These are phyloP conservation scores for Colletotrichum navitas DNA, from an alignment of 2,329 filamentous ascomycete species.

Conservation along the genomic window DNA sequence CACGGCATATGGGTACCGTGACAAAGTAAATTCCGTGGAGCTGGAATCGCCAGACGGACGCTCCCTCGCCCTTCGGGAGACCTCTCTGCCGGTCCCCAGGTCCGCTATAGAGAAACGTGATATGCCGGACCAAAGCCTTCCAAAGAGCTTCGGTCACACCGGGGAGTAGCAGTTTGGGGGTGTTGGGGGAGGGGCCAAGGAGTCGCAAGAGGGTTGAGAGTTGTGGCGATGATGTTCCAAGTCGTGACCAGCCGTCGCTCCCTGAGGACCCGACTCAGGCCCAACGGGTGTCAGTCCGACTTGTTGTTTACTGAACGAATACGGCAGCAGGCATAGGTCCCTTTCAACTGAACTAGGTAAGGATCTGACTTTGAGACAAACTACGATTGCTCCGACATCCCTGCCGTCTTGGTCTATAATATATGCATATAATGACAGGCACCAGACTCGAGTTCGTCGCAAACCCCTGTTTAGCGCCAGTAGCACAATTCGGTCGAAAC, in stretches of 20 bases:
- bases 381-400: conserved; percentile 43
- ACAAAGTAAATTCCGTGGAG: not conserved
- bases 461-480: conserved; percentile 41
- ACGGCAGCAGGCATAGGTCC: not conserved
- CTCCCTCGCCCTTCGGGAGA: not conserved
- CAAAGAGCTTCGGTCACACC: conserved; percentile 5
- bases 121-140: conserved; percentile 36
- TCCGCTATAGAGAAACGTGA: conserved; percentile 19
- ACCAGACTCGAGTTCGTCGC: conserved; percentile 33
- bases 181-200: not conserved
- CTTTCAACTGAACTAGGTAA: not conserved
- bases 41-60: not conserved
- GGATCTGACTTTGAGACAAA: conserved; percentile 28
- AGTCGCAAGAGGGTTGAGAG: not conserved
- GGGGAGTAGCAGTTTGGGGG: conserved; percentile 4
- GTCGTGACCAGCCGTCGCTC: conserved; percentile 6
- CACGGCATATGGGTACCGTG: not conserved
- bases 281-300: not conserved
- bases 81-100: conserved; percentile 17
- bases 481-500: conserved; percentile 21
- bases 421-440: conserved; percentile 43
- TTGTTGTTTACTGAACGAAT: conserved; percentile 1
- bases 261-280: not conserved
- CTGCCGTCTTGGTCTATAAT: conserved; percentile 44
- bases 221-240: not conserved